Evolutionary conservation across 2,329 filamentous ascomycete genomes (phyloP), one percentile per base, ranked within the genome.

Genomic region (Xylaria sp.): DNA sequence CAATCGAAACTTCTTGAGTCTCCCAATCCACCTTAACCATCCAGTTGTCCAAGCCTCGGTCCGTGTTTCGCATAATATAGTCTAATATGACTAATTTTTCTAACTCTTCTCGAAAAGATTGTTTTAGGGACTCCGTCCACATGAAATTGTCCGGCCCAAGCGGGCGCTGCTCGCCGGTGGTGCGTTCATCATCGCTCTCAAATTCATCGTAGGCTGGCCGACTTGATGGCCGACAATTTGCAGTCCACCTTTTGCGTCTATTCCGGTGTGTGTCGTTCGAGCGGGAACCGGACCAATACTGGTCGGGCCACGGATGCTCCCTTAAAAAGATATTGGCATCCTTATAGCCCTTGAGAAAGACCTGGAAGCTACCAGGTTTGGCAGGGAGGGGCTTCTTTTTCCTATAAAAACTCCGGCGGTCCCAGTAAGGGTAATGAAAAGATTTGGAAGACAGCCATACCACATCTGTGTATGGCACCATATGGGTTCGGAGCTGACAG

Each of bases 21-120:
- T 92, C 86, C 83, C 88, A 92, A 75, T 99, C 93, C 31, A 99
- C 91, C 76, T 92, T 95, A 73, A 99, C 93, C 95, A 99, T 99
- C 95, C 95, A 99, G 71, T 99, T 99, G 75, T 99, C 95, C 58
- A 97, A 81, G 1, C 95, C 95, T 77, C 95, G 87, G 75, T 99
- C 95, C 1, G 95, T 99, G 73, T 99, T 99, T 60, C 95, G 87
- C 95, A 99, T 99, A 66, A 99, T 96, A 75, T 99, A 99, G 77
- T 99, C 95, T 67, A 99, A 78, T 71, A 99, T 96, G 21, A 99
- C 96, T 7, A 99, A 82, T 77, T 97, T 98, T 78, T 99, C 95
- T 48, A 99, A 83, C 78, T 98, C 91, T 76, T 99, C 95, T 37
- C 95, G 84, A 74, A 99, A 97, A 0, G 92, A 90, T 75, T 96